Percentiles rank a stretch among this genome's conserved stretches.
Conservation (phyloP, 306 rosid species). For the Cyamopsis tetragonoloba region DNA sequence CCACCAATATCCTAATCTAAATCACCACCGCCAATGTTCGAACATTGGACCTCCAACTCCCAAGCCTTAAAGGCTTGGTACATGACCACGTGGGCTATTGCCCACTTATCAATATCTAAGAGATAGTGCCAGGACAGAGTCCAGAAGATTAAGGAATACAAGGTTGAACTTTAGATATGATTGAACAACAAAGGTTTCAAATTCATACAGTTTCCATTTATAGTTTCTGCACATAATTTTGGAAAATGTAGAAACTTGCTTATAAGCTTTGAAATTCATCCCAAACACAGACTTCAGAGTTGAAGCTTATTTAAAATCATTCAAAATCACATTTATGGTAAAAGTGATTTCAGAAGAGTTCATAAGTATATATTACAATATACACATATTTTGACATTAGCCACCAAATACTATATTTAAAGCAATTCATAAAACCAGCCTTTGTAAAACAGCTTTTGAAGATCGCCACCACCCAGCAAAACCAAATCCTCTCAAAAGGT, state of each 20-base stretch:
- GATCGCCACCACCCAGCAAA: neutral
- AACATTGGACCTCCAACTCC: too few relatives aligned
- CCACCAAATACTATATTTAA: neutral
- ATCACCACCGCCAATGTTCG: too few relatives aligned
- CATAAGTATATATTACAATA: neutral
- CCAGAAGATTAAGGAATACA: constrained; percentile 4
- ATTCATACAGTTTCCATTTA: neutral
- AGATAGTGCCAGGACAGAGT: neutral
- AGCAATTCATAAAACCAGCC: neutral
- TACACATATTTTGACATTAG: neutral
- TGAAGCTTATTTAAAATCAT: neutral
- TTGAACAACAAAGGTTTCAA: neutral
- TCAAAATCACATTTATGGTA: neutral
- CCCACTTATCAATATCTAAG: neutral
- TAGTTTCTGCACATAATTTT: neutral
- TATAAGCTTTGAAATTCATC: neutral
- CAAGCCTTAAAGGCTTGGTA: too few relatives aligned
- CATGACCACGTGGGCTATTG: too few relatives aligned
- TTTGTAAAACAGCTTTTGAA: neutral
- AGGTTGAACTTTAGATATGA: neutral
- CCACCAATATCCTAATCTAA: too few relatives aligned
- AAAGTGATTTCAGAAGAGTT: neutral
- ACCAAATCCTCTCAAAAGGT: neutral
- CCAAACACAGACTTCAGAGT: neutral
- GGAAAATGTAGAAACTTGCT: neutral